Conservation (phyloP, 768 basidiomycete species). For the Boletus rubropictus region DNA sequence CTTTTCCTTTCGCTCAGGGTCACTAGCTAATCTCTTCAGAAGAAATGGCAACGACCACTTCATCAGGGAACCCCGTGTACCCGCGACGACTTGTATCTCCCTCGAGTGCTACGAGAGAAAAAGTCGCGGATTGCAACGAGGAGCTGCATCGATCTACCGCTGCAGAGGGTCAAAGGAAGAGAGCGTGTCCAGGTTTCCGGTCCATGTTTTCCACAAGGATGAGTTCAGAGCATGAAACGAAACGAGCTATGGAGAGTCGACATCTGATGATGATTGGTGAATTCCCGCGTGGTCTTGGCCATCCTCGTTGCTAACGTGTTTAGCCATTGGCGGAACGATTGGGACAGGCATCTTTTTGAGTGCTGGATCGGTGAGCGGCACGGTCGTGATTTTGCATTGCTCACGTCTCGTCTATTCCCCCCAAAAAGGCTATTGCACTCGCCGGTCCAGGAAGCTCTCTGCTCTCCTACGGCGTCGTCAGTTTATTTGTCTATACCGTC, state of each 20-base stretch:
- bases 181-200: background rate
- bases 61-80: background rate
- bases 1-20: background rate
- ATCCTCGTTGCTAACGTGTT: background rate
- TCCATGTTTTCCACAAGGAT: constrained; percentile 7
- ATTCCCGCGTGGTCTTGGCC: background rate
- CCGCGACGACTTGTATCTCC: background rate
- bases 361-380: constrained; percentile 43
- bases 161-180: background rate
- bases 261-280: constrained; percentile 41
- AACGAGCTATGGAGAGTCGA: constrained; percentile 37
- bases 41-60: background rate
- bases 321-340: constrained; percentile 53
- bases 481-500: constrained; percentile 54
- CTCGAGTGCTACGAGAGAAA: background rate
- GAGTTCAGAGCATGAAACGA: constrained; percentile 24
- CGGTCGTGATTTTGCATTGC: background rate
- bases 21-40: background rate
- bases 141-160: background rate
- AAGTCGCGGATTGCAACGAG: background rate
- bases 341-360: constrained; percentile 60
- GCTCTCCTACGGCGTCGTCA: constrained; percentile 54
- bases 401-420: background rate
- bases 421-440: constrained; percentile 41
- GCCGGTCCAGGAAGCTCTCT: constrained; percentile 62